Conservation (phyloP, 176 grass and related monocot genomes). For the Hordeum marinum region DNA sequence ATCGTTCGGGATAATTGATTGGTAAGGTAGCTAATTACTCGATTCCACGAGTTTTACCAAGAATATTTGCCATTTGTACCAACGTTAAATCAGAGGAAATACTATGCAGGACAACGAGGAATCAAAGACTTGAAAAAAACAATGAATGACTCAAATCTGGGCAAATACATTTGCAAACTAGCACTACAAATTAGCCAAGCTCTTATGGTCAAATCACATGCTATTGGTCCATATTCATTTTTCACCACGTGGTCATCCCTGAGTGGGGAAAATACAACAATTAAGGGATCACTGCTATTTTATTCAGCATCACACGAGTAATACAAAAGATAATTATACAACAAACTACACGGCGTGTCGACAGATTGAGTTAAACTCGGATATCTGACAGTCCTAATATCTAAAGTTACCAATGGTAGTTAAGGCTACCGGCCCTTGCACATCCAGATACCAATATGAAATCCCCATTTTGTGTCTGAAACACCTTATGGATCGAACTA, state of each 20-base stretch:
- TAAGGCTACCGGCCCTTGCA: neutral
- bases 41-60: neutral
- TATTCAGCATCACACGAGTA: neutral
- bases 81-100: neutral
- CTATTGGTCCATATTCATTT: neutral
- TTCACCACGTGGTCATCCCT: slow-evolving; percentile 5
- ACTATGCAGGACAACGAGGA: neutral
- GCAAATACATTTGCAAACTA: neutral
- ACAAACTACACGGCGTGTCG: neutral
- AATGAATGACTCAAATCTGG: neutral
- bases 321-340: slow-evolving; percentile 18
- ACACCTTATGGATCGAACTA: slow-evolving; percentile 19
- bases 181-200: neutral
- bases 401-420: slow-evolving; percentile 13
- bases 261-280: slow-evolving; percentile 13
- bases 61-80: neutral
- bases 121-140: neutral
- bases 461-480: slow-evolving; percentile 24
- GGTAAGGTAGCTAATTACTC: neutral
- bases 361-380: neutral
- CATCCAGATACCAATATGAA: neutral
- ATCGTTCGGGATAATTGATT: neutral
- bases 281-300: neutral
- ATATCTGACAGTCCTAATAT: slow-evolving; percentile 29
- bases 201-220: neutral